Evolutionary conservation across 768 basidiomycete genomes (phyloP).

Genomic region (Auricularia heimuer): DNA sequence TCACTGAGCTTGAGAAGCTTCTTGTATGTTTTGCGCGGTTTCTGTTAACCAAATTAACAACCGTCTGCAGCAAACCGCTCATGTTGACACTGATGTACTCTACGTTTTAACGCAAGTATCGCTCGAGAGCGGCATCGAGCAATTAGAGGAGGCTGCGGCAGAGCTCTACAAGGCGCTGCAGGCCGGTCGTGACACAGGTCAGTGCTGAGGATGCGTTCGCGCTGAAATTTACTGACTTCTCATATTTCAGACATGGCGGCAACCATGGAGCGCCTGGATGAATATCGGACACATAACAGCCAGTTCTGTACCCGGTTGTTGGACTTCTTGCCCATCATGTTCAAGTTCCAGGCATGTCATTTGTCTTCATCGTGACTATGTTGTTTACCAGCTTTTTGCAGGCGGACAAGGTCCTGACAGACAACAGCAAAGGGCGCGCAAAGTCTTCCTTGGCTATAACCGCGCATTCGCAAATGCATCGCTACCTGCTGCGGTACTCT

Average conservation of each 20-base stretch:
- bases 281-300: slow-evolving; percentile 79
- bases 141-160: slow-evolving; percentile 71
- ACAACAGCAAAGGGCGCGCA: slow-evolving; percentile 37
- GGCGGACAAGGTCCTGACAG: slow-evolving; percentile 61
- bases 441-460: slow-evolving; percentile 38
- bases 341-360: slow-evolving; percentile 67
- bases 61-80: slow-evolving; percentile 70
- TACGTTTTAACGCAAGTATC: slow-evolving; percentile 80
- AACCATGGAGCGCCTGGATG: slow-evolving; percentile 84
- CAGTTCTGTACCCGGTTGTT: slow-evolving; percentile 90
- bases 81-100: slow-evolving; percentile 75
- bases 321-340: slow-evolving; percentile 87
- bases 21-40: slow-evolving; percentile 39
- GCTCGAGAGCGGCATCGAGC: slow-evolving; percentile 67
- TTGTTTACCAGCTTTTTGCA: slow-evolving; percentile 18
- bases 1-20: slow-evolving; percentile 80
- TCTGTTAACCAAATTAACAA: not conserved
- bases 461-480: slow-evolving; percentile 63
- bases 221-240: slow-evolving; percentile 10
- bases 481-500: slow-evolving; percentile 77
- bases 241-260: slow-evolving; percentile 77
- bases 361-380: slow-evolving; percentile 2
- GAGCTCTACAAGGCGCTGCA: slow-evolving; percentile 93
- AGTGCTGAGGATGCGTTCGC: slow-evolving; percentile 7
- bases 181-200: slow-evolving; percentile 82